Evolutionary conservation across 176 grass and related monocot genomes (phyloP).

Genomic region (Paspalum vaginatum): DNA sequence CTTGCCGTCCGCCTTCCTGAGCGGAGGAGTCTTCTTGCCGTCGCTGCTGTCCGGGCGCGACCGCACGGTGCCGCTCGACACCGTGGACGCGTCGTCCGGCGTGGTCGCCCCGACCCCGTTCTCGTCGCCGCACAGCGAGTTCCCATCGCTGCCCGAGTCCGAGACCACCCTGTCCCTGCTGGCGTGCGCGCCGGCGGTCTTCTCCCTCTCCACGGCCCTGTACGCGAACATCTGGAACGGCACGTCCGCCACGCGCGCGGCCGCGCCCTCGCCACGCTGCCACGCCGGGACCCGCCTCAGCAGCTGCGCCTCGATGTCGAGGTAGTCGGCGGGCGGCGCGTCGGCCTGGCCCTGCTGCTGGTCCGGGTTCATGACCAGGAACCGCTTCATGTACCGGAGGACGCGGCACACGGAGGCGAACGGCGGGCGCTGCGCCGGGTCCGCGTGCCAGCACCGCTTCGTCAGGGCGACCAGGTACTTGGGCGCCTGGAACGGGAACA

Average conservation of each 20-base stretch:
- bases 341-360: slow-evolving; percentile 60
- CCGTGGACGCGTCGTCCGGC: slow-evolving; percentile 44
- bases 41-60: slow-evolving; percentile 45
- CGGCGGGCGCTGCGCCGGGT: slow-evolving; percentile 71
- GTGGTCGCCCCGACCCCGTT: slow-evolving; percentile 39
- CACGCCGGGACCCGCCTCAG: slow-evolving; percentile 54
- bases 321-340: slow-evolving; percentile 58
- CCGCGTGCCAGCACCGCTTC: slow-evolving; percentile 82
- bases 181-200: slow-evolving; percentile 13
- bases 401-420: slow-evolving; percentile 85
- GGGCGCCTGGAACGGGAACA: slow-evolving; percentile 87
- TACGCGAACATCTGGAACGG: slow-evolving; percentile 96
- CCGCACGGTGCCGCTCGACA: slow-evolving; percentile 34
- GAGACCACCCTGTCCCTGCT: slow-evolving; percentile 58
- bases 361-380: slow-evolving; percentile 80
- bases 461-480: slow-evolving; percentile 79
- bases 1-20: slow-evolving; percentile 54
- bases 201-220: slow-evolving; percentile 77
- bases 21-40: slow-evolving; percentile 35
- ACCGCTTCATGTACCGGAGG: slow-evolving; percentile 82
- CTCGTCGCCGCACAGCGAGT: slow-evolving; percentile 72
- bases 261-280: slow-evolving; percentile 35
- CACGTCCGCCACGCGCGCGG: slow-evolving; percentile 50
- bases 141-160: slow-evolving; percentile 66
- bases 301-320: slow-evolving; percentile 71